These are phyloP conservation scores for Drosera spatulata DNA, from an alignment of 179 eudicot species.

Conservation along the genomic window DNA sequence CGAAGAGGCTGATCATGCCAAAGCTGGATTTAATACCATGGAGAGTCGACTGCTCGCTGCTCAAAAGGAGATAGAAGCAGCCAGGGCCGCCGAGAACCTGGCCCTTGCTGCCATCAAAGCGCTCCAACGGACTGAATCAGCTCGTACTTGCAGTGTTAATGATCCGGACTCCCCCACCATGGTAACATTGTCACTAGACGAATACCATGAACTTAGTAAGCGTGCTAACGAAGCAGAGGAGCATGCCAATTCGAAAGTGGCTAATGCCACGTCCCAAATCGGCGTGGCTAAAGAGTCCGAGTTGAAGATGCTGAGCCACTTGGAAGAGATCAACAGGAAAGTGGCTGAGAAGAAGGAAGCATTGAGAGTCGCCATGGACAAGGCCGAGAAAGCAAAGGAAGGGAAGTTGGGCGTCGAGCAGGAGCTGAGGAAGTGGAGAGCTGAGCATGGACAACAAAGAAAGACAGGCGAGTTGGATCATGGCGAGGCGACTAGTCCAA, in stretches of 20 bases:
- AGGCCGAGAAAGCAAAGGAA: constrained; percentile 76
- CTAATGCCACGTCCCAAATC: constrained; percentile 52
- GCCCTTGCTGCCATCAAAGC: constrained; percentile 74
- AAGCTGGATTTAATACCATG: constrained; percentile 52
- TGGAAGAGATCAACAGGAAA: constrained; percentile 51
- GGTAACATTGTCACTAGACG: constrained; percentile 70
- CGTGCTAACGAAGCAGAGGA: constrained; percentile 78
- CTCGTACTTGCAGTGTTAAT: constrained; percentile 13
- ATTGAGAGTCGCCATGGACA: constrained; percentile 41
- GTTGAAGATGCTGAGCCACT: constrained; percentile 34
- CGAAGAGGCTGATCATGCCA: constrained; percentile 68
- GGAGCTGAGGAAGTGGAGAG: constrained; percentile 80
- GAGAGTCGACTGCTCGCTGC: constrained; percentile 60
- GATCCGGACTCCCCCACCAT: constrained; percentile 28
- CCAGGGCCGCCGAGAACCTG: constrained; percentile 65
- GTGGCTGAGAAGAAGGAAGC: constrained; percentile 52
- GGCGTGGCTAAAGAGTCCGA: constrained; percentile 66
- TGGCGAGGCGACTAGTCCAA: constrained; percentile 26
- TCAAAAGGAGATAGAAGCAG: constrained; percentile 84
- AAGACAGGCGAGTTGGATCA: constrained; percentile 44
- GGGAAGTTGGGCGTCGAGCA: constrained; percentile 82
- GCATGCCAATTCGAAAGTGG: constrained; percentile 49
- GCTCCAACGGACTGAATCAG: constrained; percentile 54
- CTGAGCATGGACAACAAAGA: constrained; percentile 57
- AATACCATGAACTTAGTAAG: constrained; percentile 76